Base-by-base conservation (phyloP, 2,329 filamentous ascomycete genomes). In the Botrytis pseudocinerea region DNA sequence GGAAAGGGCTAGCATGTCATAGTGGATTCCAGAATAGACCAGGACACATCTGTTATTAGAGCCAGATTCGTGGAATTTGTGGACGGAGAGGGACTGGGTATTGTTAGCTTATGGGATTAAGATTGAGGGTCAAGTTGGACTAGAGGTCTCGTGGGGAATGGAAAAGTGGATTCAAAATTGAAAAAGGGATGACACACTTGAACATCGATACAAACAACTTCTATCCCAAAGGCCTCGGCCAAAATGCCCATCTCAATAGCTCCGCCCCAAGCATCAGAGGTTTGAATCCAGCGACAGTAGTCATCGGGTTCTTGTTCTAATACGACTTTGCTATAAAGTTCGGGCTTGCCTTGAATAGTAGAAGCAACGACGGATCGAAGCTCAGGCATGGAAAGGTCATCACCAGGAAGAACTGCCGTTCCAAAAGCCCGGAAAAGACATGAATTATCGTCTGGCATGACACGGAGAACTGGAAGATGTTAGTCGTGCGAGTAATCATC, bases 371-470 rank as follows among this genome's bases (percentile, higher is more conserved):
- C 86, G 22, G 88, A 90, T 72, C 95, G 90, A 28, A 98, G 85
- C 78, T 92, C 91, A 0, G 86, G 88, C 89, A 93, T 92, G 14
- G 86, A 85, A 75, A 91, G 89, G 77, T 92, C 86, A 2, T 85
- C 85, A 46, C 89, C 79, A 62, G 79, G 80, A 40, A 93, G 88
- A n/a, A 97, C 87, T 4, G 92, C 92, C 71, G 91, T 92, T 25
- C 93, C 93, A 64, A 98, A 90, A 0, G 95, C 95, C 42, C 94
- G 92, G 82, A 98, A 98, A 79, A 98, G 90, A 83, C 95, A 98
- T 73, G 91, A 94, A 82, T 98, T 98, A 82, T 98, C 95, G 80
- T 98, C 95, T 7, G 95, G 94, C 95, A 98, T 98, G 69, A 98
- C 93, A 22, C 95, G 91, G 28, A 98, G 87, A 14, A 97, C 92